These are phyloP conservation scores for Monosporascus ibericus DNA, from an alignment of 2,329 filamentous ascomycete species.

Conservation along the genomic window DNA sequence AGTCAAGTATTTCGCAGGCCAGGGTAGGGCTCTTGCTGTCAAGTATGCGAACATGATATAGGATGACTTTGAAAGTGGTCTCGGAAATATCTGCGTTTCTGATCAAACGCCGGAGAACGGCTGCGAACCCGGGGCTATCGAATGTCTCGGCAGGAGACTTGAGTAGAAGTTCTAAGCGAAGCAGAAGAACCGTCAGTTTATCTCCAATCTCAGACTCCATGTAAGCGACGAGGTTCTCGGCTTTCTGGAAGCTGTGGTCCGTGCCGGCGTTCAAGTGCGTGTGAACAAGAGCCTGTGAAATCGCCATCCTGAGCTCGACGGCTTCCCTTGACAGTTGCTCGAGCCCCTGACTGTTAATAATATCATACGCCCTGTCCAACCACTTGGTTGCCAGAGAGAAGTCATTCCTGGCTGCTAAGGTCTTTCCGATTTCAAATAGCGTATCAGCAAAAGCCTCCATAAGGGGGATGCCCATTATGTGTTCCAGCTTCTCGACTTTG, in stretches of 20 bases:
- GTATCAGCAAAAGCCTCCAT: slow-evolving; percentile 61
- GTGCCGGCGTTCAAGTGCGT: slow-evolving; percentile 44
- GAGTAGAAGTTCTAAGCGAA: slow-evolving; percentile 62
- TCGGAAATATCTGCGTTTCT: slow-evolving; percentile 54
- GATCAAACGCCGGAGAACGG: slow-evolving; percentile 57
- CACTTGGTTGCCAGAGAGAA: slow-evolving; percentile 58
- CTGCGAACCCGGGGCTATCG: slow-evolving; percentile 40
- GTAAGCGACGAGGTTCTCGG: slow-evolving; percentile 50
- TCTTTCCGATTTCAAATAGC: slow-evolving; percentile 66
- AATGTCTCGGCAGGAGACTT: slow-evolving; percentile 40
- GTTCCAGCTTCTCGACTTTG: slow-evolving; percentile 43
- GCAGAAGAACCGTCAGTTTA: slow-evolving; percentile 58
- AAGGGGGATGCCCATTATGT: slow-evolving; percentile 37
- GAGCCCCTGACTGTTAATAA: slow-evolving; percentile 49
- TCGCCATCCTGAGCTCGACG: slow-evolving; percentile 57
- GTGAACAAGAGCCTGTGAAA: slow-evolving; percentile 59
- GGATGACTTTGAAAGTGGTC: slow-evolving; percentile 56
- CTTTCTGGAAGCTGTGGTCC: slow-evolving; percentile 39
- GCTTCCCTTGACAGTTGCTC: slow-evolving; percentile 53
- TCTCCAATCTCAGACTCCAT: slow-evolving; percentile 59
- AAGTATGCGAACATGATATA: slow-evolving; percentile 63
- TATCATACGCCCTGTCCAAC: slow-evolving; percentile 61
- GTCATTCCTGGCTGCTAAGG: slow-evolving; percentile 46
- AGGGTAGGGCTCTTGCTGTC: slow-evolving; percentile 45
- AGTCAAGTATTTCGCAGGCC: slow-evolving; percentile 50